Percentiles rank a stretch among this genome's conserved stretches.
Conservation (phyloP, 257 asterid species). For the Catharanthus roseus region DNA sequence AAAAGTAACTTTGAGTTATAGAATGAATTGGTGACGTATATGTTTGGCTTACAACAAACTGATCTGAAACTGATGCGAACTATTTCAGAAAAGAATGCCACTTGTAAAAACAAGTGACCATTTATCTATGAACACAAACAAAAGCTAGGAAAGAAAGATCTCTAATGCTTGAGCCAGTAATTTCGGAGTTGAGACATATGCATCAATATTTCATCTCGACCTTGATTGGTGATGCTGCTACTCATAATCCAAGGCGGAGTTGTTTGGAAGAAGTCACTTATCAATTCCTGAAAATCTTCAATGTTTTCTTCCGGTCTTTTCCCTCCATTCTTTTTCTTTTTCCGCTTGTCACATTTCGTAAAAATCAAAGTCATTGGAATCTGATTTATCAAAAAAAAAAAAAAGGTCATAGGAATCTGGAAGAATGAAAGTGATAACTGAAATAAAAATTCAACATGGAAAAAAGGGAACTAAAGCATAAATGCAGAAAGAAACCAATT, state of each 20-base stretch:
- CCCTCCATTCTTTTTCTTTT: slow-evolving; percentile 89
- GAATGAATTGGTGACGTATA: too few species aligned
- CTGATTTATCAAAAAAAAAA: too few species aligned
- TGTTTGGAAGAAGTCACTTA: slow-evolving; percentile 59
- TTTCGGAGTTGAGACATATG: slow-evolving; percentile 95
- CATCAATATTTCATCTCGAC: slow-evolving; percentile 84
- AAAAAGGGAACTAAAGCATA: not conserved
- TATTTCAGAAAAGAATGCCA: too few species aligned
- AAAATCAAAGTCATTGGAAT: slow-evolving; percentile 91
- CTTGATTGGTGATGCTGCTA: slow-evolving; percentile 92
- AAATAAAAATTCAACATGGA: not conserved
- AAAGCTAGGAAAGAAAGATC: not conserved
- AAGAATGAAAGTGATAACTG: slow-evolving; percentile 1
- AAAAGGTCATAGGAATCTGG: slow-evolving; percentile 98
- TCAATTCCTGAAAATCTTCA: slow-evolving; percentile 57
- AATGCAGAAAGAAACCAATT: not conserved
- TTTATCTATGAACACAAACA: too few species aligned
- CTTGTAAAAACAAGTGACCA: too few species aligned
- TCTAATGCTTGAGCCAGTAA: slow-evolving; percentile 89
- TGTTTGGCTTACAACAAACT: too few species aligned
- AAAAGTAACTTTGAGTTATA: too few species aligned
- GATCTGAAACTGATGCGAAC: too few species aligned
- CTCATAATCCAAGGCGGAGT: slow-evolving; percentile 99
- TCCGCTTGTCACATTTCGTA: slow-evolving; percentile 95
- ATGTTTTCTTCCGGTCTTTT: slow-evolving; percentile 84